Evolutionary conservation across 441 rosid species (phyloP).

Genomic region (Theobroma grandiflorum): DNA sequence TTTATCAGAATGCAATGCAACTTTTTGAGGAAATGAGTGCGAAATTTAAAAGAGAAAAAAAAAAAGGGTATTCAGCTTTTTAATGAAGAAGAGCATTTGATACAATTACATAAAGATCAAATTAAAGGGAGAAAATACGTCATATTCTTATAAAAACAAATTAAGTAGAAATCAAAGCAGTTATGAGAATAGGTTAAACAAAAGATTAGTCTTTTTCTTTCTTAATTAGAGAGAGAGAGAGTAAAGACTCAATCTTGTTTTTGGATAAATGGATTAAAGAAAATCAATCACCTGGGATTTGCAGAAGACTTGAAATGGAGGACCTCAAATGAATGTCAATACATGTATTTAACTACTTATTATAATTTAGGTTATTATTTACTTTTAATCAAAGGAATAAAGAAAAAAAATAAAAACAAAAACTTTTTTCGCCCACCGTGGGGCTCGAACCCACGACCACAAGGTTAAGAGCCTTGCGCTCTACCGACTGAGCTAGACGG

Average conservation of each 20-base stretch:
- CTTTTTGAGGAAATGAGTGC: background rate
- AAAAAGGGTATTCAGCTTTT: background rate
- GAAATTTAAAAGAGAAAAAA: background rate
- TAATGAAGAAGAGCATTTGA: background rate
- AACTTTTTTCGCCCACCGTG: background rate
- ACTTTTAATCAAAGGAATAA: too few relatives aligned
- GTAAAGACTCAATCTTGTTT: too few relatives aligned
- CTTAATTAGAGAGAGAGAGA: background rate
- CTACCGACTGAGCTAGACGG: background rate
- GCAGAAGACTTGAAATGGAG: background rate
- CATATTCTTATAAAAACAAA: background rate
- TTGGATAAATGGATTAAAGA: too few relatives aligned
- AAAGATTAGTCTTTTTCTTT: background rate
- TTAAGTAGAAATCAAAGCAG: background rate
- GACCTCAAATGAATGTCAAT: background rate
- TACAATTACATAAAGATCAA: background rate
- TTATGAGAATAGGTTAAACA: background rate
- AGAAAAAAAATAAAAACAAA: background rate
- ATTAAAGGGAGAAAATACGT: background rate
- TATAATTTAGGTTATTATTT: background rate
- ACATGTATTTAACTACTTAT: background rate
- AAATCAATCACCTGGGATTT: background rate
- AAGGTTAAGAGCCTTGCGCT: background rate
- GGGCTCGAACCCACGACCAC: conserved; percentile 1
- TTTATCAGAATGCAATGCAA: conserved; percentile 11